These are phyloP conservation scores for Trichosporon sp. DNA, from an alignment of 1,284 basidiomycete species.

Conservation along the genomic window DNA sequence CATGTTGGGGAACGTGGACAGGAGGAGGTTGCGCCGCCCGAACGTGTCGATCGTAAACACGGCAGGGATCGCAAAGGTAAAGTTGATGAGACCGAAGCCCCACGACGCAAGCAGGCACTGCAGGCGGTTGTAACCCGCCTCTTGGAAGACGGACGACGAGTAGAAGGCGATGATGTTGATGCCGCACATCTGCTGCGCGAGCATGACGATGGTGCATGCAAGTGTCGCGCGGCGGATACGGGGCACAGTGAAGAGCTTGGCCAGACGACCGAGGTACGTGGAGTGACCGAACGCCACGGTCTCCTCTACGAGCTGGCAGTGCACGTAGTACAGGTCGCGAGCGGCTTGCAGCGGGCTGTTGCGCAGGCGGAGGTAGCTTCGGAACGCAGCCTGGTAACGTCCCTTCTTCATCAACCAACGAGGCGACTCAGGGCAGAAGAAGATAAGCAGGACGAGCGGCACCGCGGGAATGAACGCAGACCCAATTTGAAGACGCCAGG, in stretches of 20 bases:
- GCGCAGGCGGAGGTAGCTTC: conserved; percentile 61
- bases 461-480: conserved; percentile 49
- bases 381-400: conserved; percentile 60
- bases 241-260: conserved; percentile 59
- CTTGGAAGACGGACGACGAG: conserved; percentile 60
- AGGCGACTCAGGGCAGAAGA: conserved; percentile 57
- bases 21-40: conserved; percentile 63
- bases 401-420: conserved; percentile 69
- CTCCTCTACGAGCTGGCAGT: conserved; percentile 48
- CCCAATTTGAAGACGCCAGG: conserved; percentile 52
- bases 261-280: conserved; percentile 47
- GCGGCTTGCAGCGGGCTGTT: conserved; percentile 66
- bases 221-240: conserved; percentile 68
- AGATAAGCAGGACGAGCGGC: conserved; percentile 52
- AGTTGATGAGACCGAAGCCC: conserved; percentile 53
- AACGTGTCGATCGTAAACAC: conserved; percentile 58
- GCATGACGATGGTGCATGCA: conserved; percentile 65
- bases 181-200: conserved; percentile 37
- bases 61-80: conserved; percentile 51
- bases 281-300: conserved; percentile 49
- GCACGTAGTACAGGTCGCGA: conserved; percentile 55
- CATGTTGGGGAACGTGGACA: conserved; percentile 56
- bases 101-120: conserved; percentile 57
- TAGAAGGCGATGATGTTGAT: conserved; percentile 30
- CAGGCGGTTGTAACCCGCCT: conserved; percentile 48